Conservation (phyloP, 805 yeast genomes). For the Ogataea parapolymorpha region DNA sequence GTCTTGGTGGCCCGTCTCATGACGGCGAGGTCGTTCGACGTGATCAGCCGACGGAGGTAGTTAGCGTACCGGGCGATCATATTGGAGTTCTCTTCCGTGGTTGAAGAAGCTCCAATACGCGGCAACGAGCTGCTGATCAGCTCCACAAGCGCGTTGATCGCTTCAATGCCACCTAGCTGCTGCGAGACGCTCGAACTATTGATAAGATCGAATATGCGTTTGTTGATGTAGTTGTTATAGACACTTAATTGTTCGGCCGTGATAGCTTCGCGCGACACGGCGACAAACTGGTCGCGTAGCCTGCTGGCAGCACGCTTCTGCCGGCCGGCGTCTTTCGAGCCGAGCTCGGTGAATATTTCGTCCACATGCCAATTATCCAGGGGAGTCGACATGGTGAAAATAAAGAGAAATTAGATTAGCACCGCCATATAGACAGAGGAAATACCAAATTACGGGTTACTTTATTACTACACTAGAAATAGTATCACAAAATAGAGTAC, state of each 20-base stretch:
- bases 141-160: conserved; percentile 83
- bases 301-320: conserved; percentile 62
- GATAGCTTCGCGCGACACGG: conserved; percentile 69
- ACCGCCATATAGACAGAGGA: not conserved
- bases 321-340: conserved; percentile 40
- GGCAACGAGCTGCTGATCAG: conserved; percentile 62
- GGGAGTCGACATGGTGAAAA: conserved; percentile 7
- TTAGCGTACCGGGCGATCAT: conserved; percentile 91
- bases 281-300: conserved; percentile 62
- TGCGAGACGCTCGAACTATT: conserved; percentile 70
- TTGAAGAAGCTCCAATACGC: conserved; percentile 33
- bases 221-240: conserved; percentile 81
- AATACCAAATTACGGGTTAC: no score
- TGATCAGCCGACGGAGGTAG: conserved; percentile 73
- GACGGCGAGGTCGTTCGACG: conserved; percentile 78
- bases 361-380: conserved; percentile 28
- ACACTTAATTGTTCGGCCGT: conserved; percentile 78
- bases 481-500: no score
- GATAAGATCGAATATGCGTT: conserved; percentile 79
- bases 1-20: conserved; percentile 86
- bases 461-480: no score
- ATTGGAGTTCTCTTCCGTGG: conserved; percentile 71
- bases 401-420: conserved; percentile 1
- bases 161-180: conserved; percentile 86
- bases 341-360: conserved; percentile 51